Base-by-base conservation (phyloP, 345 rosid genomes). In the Dipteronia sinensis region DNA sequence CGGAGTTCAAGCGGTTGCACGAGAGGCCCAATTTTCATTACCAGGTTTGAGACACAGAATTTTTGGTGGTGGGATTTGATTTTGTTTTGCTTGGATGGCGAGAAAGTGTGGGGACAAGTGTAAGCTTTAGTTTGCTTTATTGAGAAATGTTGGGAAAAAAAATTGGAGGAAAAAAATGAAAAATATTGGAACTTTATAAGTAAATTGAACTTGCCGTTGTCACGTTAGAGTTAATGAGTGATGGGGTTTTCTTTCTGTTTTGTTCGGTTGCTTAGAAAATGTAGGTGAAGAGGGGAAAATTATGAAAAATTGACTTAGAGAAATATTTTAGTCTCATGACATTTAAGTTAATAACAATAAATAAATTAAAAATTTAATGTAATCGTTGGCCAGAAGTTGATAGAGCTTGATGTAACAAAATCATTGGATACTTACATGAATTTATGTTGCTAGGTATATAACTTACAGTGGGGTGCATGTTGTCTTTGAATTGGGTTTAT, bases 11-110 rank as follows among this genome's bases (percentile, higher is more conserved):
- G 79, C 85, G 85, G 9, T 73, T 83, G 77, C 98, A 95, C 84
- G 90, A 90, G 84, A 81, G 98, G 69, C 92, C 98, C 72, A 72
- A 89, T 75, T 86, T 92, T 49, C 99, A 95, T 82, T 93, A 93
- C 74, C 98, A 95, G 99, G 98, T 74, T 22, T 38, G 70, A 7
- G 27, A 65, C 2, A 8, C 2, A 6, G 46, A 34, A 34, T 34
- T 42, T 42, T 42, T 42, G 46, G 10, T 7, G 10, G 46, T 55
- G 38, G 38, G 38, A 34, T 17, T 6, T 22, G 0, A 12, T 40
- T 42, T 69, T 55, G 2, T 38, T 1, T 11, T 51, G 40, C 42
- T 29, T 71, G 67, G 22, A 56, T 12, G 13, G 49, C 7, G 23
- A 73, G 31, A 61, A 23, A 59, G n/a, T 12, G 15, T 10, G 25